A percentile compares a stretch with the other conserved stretches of the same genome.
Evolutionary conservation across 352 stramenopile species (phyloP).

Genomic region (Phytophthora cactorum): DNA sequence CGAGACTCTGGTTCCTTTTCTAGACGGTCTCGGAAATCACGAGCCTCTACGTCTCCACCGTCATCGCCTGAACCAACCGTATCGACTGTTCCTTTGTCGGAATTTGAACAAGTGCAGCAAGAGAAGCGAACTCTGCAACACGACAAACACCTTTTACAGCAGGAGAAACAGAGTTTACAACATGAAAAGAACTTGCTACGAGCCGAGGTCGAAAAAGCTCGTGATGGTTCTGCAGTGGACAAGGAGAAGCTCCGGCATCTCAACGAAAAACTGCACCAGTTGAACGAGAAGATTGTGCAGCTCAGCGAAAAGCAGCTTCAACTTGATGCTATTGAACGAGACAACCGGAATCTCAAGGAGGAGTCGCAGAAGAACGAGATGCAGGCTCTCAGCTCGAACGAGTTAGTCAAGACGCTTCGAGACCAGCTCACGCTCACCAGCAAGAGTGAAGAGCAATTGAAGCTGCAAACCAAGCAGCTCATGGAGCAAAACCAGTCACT

Average conservation of each 20-base stretch:
- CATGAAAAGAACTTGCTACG: slow-evolving; percentile 37
- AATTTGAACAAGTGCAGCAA: slow-evolving; percentile 50
- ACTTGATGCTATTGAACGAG: slow-evolving; percentile 53
- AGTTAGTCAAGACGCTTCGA: slow-evolving; percentile 57
- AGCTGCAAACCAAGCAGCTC: slow-evolving; percentile 71
- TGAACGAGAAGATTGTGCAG: slow-evolving; percentile 41
- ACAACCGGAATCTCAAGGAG: slow-evolving; percentile 66
- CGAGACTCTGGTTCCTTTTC: slow-evolving; percentile 10
- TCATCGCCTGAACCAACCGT: neutral
- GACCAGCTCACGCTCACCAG: slow-evolving; percentile 59
- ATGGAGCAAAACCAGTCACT: slow-evolving; percentile 76
- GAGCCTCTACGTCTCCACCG: slow-evolving; percentile 6
- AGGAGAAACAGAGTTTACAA: slow-evolving; percentile 48
- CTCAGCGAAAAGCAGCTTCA: slow-evolving; percentile 45
- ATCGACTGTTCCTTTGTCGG: slow-evolving; percentile 23
- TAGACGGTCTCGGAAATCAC: slow-evolving; percentile 20
- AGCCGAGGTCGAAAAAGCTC: slow-evolving; percentile 27
- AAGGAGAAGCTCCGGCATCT: slow-evolving; percentile 43
- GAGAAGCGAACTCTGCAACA: slow-evolving; percentile 39
- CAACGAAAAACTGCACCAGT: slow-evolving; percentile 44
- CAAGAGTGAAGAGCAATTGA: slow-evolving; percentile 73
- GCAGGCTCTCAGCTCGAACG: slow-evolving; percentile 59
- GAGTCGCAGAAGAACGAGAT: slow-evolving; percentile 68
- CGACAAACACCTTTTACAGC: slow-evolving; percentile 39
- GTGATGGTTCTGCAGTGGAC: slow-evolving; percentile 17